phyloP scores from a whole-genome alignment of 1,139 yeast genomes.

The Suhomyces panamericanus region DNA sequence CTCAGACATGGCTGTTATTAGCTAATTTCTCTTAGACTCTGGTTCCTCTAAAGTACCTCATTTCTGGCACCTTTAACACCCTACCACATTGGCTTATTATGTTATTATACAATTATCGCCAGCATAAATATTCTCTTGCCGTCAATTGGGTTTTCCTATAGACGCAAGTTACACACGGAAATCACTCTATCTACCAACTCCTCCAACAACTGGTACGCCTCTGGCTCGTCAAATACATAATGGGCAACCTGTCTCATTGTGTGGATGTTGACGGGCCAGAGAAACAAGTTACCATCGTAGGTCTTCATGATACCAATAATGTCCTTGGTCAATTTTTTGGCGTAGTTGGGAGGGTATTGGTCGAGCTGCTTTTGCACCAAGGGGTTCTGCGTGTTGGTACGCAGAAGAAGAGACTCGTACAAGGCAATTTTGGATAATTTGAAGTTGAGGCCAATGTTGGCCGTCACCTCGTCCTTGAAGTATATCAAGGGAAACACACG shows the following conservation, averaged over 20 bases:
- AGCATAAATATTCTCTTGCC: neutral
- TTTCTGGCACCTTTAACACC: no score
- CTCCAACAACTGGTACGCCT: slow-evolving; percentile 28
- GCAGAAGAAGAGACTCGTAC: slow-evolving; percentile 29
- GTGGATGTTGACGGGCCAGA: slow-evolving; percentile 42
- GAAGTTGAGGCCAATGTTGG: slow-evolving; percentile 33
- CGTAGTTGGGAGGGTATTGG: slow-evolving; percentile 27
- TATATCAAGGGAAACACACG: slow-evolving; percentile 32
- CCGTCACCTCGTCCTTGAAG: slow-evolving; percentile 39
- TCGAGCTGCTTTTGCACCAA: slow-evolving; percentile 23
- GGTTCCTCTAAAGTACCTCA: no score
- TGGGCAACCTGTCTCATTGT: slow-evolving; percentile 33
- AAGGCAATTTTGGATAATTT: slow-evolving; percentile 35
- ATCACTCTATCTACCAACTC: slow-evolving; percentile 29
- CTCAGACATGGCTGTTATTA: no score
- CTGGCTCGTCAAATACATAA: slow-evolving; percentile 30
- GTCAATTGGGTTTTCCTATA: slow-evolving; percentile 6
- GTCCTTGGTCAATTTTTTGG: slow-evolving; percentile 35
- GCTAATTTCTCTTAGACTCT: no score
- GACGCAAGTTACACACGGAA: slow-evolving; percentile 11
- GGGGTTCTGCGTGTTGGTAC: slow-evolving; percentile 18
- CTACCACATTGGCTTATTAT: no score
- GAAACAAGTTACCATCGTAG: slow-evolving; percentile 32
- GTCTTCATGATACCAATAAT: slow-evolving; percentile 41
- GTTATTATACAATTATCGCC: no score